Conservation (phyloP, 2,329 filamentous ascomycete genomes). For the Alternaria sp. region DNA sequence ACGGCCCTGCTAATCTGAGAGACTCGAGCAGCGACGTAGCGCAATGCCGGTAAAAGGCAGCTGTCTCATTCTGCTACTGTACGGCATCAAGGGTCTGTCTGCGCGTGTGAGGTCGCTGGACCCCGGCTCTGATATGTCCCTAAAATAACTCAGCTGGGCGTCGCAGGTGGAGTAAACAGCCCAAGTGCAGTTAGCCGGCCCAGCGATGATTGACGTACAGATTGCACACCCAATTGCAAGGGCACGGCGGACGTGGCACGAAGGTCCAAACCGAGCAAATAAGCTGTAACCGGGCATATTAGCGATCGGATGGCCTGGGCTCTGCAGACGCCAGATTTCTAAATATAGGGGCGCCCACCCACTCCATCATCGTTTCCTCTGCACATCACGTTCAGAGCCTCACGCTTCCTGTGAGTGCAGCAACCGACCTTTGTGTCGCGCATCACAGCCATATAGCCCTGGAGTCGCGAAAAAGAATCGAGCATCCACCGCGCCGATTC, state of each 20-base stretch:
- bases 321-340: constrained; percentile 31
- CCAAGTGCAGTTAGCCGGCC: constrained; percentile 2
- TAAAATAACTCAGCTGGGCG: constrained; percentile 39
- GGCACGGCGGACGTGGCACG: constrained; percentile 7
- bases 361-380: constrained; percentile 32
- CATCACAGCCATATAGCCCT: constrained; percentile 36
- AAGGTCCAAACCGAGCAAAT: constrained; percentile 16
- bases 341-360: constrained; percentile 36
- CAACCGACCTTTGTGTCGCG: constrained; percentile 25
- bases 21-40: background rate
- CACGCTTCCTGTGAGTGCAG: constrained; percentile 21
- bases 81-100: constrained; percentile 7
- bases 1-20: constrained; percentile 22
- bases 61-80: constrained; percentile 18
- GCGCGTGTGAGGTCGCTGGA: constrained; percentile 3
- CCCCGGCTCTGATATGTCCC: constrained; percentile 30
- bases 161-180: constrained; percentile 10
- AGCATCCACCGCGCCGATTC: constrained; percentile 26
- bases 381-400: constrained; percentile 41
- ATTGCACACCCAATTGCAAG: constrained; percentile 19
- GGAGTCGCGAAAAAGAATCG: constrained; percentile 23
- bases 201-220: constrained; percentile 5
- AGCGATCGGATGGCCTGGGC: constrained; percentile 30
- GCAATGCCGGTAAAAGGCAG: constrained; percentile 13
- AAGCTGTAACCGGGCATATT: constrained; percentile 20